Conservation (phyloP, 306 rosid species). For the Morella rubra region DNA sequence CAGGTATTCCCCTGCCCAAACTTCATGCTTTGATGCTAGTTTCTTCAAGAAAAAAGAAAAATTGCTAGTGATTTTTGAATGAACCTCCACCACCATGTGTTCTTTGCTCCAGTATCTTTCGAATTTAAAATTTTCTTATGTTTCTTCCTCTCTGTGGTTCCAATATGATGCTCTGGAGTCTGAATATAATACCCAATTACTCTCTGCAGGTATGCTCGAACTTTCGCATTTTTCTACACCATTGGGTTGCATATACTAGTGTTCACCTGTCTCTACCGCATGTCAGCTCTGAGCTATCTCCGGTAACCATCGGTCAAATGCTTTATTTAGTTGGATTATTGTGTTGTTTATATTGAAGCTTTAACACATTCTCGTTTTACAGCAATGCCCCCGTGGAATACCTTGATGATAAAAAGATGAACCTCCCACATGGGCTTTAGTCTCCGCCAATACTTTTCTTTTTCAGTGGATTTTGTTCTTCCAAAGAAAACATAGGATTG, state of each 20-base stretch:
- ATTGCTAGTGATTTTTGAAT: no score
- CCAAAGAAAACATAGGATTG: constrained; percentile 15
- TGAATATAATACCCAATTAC: not conserved
- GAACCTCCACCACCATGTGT: not conserved
- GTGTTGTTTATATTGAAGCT: constrained; percentile 18
- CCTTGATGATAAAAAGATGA: constrained; percentile 48
- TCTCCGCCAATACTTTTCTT: constrained; percentile 18
- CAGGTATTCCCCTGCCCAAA: no score
- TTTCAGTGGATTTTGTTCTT: constrained; percentile 14
- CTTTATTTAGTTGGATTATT: constrained; percentile 1
- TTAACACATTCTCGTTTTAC: constrained; percentile 22
- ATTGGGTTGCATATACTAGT: constrained; percentile 88
- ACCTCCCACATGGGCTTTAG: constrained; percentile 62
- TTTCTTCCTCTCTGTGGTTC: not conserved
- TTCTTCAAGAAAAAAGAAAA: no score
- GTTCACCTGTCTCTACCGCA: constrained; percentile 92
- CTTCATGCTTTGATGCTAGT: not conserved
- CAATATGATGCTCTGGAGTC: not conserved
- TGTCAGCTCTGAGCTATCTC: constrained; percentile 91
- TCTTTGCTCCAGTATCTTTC: not conserved
- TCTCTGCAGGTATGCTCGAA: constrained; percentile 79
- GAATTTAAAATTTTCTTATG: not conserved
- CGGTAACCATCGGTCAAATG: constrained; percentile 43
- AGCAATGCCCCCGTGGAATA: constrained; percentile 75
- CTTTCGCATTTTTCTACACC: constrained; percentile 94